Percentiles rank a stretch among this genome's conserved stretches.
These are phyloP conservation scores for Maudiozyma pseudohumilis DNA, from an alignment of 805 yeast species.

Conservation along the genomic window DNA sequence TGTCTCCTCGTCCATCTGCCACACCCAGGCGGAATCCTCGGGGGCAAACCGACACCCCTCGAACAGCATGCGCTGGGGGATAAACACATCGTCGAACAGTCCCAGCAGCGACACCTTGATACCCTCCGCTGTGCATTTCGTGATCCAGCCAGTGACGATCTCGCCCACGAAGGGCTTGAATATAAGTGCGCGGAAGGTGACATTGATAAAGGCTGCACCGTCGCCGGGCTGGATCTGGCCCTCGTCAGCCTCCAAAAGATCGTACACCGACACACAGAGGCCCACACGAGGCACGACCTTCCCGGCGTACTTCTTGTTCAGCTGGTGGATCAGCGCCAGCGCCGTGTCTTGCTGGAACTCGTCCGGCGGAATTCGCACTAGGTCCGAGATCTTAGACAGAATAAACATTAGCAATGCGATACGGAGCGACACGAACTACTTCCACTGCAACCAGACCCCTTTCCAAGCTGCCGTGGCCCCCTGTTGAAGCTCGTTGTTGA, in stretches of 20 bases:
- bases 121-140: constrained; percentile 81
- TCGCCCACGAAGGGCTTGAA: constrained; percentile 96
- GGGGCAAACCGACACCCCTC: constrained; percentile 59
- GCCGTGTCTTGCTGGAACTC: constrained; percentile 63
- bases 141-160: constrained; percentile 84
- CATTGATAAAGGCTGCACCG: constrained; percentile 75
- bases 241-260: constrained; percentile 68
- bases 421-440: background rate
- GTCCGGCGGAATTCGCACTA: constrained; percentile 82
- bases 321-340: constrained; percentile 66
- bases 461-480: background rate
- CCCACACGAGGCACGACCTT: constrained; percentile 80
- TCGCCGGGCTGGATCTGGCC: constrained; percentile 91
- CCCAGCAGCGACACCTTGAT: constrained; percentile 58
- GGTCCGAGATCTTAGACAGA: constrained; percentile 68
- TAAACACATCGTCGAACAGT: constrained; percentile 84
- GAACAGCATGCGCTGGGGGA: constrained; percentile 74
- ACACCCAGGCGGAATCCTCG: constrained; percentile 90
- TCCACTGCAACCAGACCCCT: background rate
- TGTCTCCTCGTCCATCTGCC: constrained; percentile 67
- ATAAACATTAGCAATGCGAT: constrained; percentile 54
- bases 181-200: constrained; percentile 62
- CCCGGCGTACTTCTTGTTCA: constrained; percentile 78
- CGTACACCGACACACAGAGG: constrained; percentile 76
- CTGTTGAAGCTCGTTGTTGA: background rate